Base-by-base conservation (phyloP, 2,329 filamentous ascomycete genomes). In the Orbilia javanica region DNA sequence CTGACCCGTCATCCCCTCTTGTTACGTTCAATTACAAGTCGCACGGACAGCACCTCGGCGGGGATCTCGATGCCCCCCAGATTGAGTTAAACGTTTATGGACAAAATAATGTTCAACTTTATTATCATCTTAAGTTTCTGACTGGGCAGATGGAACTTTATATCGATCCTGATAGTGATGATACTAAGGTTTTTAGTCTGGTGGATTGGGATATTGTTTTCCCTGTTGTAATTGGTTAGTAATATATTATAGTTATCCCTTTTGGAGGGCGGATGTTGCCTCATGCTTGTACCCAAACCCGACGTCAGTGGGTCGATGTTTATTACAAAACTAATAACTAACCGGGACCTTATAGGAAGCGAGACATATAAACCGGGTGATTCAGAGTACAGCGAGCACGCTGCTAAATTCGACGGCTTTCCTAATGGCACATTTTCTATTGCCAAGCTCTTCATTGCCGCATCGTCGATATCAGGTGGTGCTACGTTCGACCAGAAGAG, bases 381-480 rank as follows among this genome's bases (percentile, higher is more conserved):
- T 18, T 22, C 50, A 6, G 50, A 29, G 5, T 53, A 53, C 10
- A 27, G 34, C 20, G 50, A 31, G 13, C 50, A 53, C 11, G 50
- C 27, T 10, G 25, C 50, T 3, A 53, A 53, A 31, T 20, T 48
- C 15, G 25, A n/a, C 27, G 50, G 50, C 11, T 53, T 53, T 4
- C 25, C 25, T 1, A 31, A 18, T 31, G 50, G 50, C 6, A 31
- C 50, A 3, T 31, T 53, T 34, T 31, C 50, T 3, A 53, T 53
- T 53, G 50, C 50, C 8, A 53, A 53, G 11, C 50, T 53, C 27
- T 53, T 53, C 50, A 27, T 53, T 18, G 50, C 25, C 13, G 50
- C 50, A 8, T 53, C 50, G 13, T 53, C 50, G 10, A 18, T 53
- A 1, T 29, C 50, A 1, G 50, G 50, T 8, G 25, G 20, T 5